Percentiles rank a stretch among this genome's conserved stretches.
phyloP scores from a whole-genome alignment of 2,329 filamentous ascomycete genomes.

The Bertia moriformis region DNA sequence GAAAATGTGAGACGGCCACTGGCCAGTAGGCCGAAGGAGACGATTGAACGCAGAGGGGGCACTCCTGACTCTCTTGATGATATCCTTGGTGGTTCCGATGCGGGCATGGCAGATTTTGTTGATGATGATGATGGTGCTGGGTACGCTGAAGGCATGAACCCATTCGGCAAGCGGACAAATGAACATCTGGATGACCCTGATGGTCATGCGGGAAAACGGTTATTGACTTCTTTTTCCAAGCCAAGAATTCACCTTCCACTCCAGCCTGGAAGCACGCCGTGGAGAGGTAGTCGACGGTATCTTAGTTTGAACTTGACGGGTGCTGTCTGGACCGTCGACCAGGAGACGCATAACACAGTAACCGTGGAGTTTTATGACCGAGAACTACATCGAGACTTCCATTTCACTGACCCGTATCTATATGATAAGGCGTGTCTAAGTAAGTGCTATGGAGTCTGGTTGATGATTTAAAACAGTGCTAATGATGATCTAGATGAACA shows the following conservation, averaged over 20 bases:
- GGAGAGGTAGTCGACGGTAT: conserved; percentile 87
- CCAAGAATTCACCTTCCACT: conserved; percentile 71
- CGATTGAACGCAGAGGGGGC: conserved; percentile 38
- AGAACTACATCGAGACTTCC: conserved; percentile 81
- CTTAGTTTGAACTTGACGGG: conserved; percentile 78
- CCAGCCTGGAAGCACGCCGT: conserved; percentile 87
- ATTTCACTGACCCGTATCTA: conserved; percentile 89
- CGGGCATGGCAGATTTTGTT: conserved; percentile 54
- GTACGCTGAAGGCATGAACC: conserved; percentile 41
- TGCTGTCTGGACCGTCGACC: conserved; percentile 92
- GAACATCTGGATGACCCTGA: conserved; percentile 36
- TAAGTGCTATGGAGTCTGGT: background rate
- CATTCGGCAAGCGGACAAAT: conserved; percentile 29
- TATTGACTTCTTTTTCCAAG: conserved; percentile 31
- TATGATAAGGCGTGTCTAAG: conserved; percentile 90
- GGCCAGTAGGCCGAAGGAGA: conserved; percentile 36
- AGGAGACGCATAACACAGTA: conserved; percentile 83
- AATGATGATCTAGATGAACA: conserved; percentile 54
- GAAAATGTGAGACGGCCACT: conserved; percentile 30
- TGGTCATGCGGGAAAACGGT: conserved; percentile 25
- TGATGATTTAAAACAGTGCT: background rate
- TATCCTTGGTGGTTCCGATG: conserved; percentile 51
- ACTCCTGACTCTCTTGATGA: conserved; percentile 69
- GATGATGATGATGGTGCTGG: conserved; percentile 90
- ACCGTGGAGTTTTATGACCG: conserved; percentile 97